Percentiles rank a stretch among this genome's conserved stretches.
Conservation (phyloP, 2,329 filamentous ascomycete species). For the Calonectria multiphialidica region DNA sequence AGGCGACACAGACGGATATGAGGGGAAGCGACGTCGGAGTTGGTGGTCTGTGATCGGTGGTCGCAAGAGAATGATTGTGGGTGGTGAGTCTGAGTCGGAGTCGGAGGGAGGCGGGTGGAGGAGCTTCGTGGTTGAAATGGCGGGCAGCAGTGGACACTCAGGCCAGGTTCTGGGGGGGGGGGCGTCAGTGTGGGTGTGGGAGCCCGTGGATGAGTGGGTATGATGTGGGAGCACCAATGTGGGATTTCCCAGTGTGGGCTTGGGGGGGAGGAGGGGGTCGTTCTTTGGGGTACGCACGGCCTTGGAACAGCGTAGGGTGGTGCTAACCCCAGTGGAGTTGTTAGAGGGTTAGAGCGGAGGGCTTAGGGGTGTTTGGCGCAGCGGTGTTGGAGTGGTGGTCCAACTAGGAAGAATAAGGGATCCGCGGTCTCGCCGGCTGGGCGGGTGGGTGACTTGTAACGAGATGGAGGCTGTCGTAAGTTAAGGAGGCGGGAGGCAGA, state of each 20-base stretch:
- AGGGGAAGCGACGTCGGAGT: slow-evolving; percentile 29
- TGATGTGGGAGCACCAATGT: slow-evolving; percentile 26
- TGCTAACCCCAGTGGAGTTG: slow-evolving; percentile 23
- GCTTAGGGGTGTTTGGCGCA: slow-evolving; percentile 15
- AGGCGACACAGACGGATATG: slow-evolving; percentile 13
- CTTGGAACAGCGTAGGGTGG: slow-evolving; percentile 22
- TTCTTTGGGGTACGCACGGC: slow-evolving; percentile 27
- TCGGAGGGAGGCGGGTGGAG: slow-evolving; percentile 39
- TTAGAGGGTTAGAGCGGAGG: slow-evolving; percentile 18
- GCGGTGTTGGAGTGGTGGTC: slow-evolving; percentile 1
- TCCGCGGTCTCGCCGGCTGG: slow-evolving; percentile 6
- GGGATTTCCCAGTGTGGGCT: slow-evolving; percentile 29
- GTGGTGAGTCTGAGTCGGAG: slow-evolving; percentile 40
- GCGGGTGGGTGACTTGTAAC: slow-evolving; percentile 2
- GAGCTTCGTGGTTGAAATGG: slow-evolving; percentile 44
- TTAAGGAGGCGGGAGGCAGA: slow-evolving; percentile 2
- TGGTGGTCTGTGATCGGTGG: slow-evolving; percentile 22
- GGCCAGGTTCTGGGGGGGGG: slow-evolving; percentile 31
- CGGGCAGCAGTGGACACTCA: slow-evolving; percentile 34
- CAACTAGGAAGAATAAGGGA: slow-evolving; percentile 7
- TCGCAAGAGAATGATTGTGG: slow-evolving; percentile 39
- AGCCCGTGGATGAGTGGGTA: slow-evolving; percentile 2
- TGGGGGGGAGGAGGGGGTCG: slow-evolving; percentile 16
- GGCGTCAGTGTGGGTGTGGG: slow-evolving; percentile 20
- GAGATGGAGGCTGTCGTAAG: slow-evolving; percentile 2